Evolutionary conservation across 2,329 filamentous ascomycete genomes (phyloP).

Genomic region (Sarocladium oryzae): DNA sequence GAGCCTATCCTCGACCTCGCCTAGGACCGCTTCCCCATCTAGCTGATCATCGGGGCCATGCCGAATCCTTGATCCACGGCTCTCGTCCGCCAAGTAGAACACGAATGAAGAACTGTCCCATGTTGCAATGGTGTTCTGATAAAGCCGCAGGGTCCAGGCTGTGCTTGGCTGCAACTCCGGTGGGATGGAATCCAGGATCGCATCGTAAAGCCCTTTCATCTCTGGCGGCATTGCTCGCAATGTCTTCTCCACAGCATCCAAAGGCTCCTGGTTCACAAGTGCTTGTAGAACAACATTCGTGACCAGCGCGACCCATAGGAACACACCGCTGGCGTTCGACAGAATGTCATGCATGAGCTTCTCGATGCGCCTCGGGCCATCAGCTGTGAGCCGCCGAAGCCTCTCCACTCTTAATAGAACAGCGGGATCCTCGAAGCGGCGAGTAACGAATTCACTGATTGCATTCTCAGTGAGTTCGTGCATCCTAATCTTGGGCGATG

Average conservation of each 20-base stretch:
- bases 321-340: constrained; percentile 8
- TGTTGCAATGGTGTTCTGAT: not conserved
- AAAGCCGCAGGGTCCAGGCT: not conserved
- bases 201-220: not conserved
- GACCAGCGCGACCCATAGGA: constrained; percentile 12
- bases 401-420: not conserved
- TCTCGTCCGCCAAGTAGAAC: not conserved
- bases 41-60: not conserved
- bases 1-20: not conserved
- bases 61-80: not conserved
- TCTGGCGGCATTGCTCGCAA: not conserved
- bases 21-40: not conserved
- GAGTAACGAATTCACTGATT: constrained; percentile 7
- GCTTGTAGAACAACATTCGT: constrained; percentile 1
- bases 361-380: not conserved
- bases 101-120: not conserved
- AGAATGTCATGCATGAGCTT: constrained; percentile 4
- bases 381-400: not conserved
- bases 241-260: not conserved
- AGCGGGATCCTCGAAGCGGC: constrained; percentile 2
- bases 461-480: constrained; percentile 10
- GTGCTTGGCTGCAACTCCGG: not conserved
- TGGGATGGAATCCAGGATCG: not conserved
- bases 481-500: not conserved
- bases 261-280: constrained; percentile 7